Evolutionary conservation across 116 monocot species (phyloP).

Genomic region (Posidonia oceanica): DNA sequence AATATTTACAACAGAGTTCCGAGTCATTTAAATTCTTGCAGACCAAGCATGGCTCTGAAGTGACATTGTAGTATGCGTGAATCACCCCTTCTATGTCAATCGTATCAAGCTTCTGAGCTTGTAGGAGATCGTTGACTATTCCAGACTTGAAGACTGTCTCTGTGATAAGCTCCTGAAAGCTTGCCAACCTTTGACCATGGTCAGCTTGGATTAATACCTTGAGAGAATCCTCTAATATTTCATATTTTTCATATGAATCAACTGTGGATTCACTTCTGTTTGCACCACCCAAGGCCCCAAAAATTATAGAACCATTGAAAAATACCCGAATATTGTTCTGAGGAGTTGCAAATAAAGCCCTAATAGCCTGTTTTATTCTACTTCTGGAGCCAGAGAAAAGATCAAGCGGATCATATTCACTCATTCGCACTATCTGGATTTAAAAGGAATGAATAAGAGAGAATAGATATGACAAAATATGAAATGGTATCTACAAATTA

Average conservation of each 20-base stretch:
- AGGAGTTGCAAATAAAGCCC: constrained; percentile 49
- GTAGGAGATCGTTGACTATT: constrained; percentile 47
- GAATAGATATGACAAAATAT: background rate
- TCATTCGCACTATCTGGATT: constrained; percentile 49
- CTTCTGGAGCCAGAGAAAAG: constrained; percentile 77
- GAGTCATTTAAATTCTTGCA: constrained; percentile 41
- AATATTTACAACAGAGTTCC: constrained; percentile 23
- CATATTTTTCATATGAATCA: constrained; percentile 11
- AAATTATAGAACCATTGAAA: constrained; percentile 60
- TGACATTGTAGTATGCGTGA: constrained; percentile 73
- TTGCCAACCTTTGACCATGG: constrained; percentile 24
- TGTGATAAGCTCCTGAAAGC: constrained; percentile 53
- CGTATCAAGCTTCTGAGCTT: constrained; percentile 64
- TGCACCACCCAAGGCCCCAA: constrained; percentile 57
- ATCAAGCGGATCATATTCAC: constrained; percentile 82
- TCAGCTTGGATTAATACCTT: constrained; percentile 13
- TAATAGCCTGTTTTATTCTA: constrained; percentile 51
- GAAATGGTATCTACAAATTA: background rate
- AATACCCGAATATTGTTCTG: constrained; percentile 83
- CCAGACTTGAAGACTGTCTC: constrained; percentile 50
- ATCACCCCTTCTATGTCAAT: constrained; percentile 92
- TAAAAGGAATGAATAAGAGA: background rate
- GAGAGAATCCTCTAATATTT: constrained; percentile 28
- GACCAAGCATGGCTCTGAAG: constrained; percentile 48
- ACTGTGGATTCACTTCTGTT: constrained; percentile 12